Conservation (phyloP, 768 basidiomycete species). For the Rhizopogon vulgaris region DNA sequence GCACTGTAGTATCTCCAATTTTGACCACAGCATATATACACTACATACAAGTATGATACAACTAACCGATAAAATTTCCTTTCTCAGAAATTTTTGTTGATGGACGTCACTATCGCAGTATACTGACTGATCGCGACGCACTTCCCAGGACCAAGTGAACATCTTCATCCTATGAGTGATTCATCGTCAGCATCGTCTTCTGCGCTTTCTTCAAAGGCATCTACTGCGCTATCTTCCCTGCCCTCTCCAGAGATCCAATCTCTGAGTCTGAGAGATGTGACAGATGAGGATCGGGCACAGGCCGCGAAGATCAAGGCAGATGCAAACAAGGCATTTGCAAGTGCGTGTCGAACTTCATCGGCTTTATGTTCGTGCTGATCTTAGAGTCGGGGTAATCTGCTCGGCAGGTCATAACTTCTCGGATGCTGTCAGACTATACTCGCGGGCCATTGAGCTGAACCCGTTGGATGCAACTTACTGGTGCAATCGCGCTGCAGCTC, state of each 20-base stretch:
- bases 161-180: conserved; percentile 13
- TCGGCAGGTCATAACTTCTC: conserved; percentile 67
- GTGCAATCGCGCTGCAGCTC: conserved; percentile 90
- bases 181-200: conserved; percentile 18
- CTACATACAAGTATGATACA: no score
- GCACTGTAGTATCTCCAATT: no score
- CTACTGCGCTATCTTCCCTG: conserved; percentile 48
- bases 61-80: conserved; percentile 15
- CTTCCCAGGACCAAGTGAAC: neutral
- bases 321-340: conserved; percentile 83
- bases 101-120: neutral
- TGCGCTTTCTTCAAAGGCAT: conserved; percentile 38
- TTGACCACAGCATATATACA: no score
- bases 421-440: conserved; percentile 72
- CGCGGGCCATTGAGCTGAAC: conserved; percentile 80
- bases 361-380: neutral
- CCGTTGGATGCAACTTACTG: conserved; percentile 85
- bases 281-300: conserved; percentile 63
- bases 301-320: conserved; percentile 72
- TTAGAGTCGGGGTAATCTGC: neutral
- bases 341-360: conserved; percentile 38
- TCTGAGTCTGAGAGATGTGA: conserved; percentile 49
- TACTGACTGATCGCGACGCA: conserved; percentile 2
- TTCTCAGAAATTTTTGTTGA: conserved; percentile 8
- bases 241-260: conserved; percentile 55